Evolutionary conservation across 352 stramenopile genomes (phyloP).

Genomic region (Phytophthora quininea): DNA sequence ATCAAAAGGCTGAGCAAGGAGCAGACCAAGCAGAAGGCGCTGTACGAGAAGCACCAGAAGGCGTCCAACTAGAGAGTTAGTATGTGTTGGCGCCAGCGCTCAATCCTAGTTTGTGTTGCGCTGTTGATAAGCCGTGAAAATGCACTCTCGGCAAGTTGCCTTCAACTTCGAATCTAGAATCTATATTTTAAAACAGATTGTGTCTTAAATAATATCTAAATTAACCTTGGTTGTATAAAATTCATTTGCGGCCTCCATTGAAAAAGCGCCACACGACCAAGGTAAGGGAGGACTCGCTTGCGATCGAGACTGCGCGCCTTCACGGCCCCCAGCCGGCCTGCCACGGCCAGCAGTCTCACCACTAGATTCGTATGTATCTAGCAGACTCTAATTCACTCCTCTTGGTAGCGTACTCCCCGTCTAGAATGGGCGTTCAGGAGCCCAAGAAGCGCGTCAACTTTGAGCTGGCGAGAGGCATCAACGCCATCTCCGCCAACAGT

Average conservation of each 20-base stretch:
- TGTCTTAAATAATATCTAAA: too few species aligned
- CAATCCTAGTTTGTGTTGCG: neutral
- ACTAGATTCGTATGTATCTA: neutral
- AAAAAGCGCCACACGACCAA: too few species aligned
- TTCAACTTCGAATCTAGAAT: too few species aligned
- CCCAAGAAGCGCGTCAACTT: conserved; percentile 61
- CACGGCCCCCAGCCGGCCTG: neutral
- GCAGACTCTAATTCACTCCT: neutral
- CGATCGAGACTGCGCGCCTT: neutral
- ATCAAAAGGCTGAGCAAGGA: conserved; percentile 99
- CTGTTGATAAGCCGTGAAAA: neutral
- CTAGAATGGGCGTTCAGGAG: conserved; percentile 30
- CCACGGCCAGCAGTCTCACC: neutral
- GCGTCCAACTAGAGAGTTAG: conserved; percentile 28
- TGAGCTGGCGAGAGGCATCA: conserved; percentile 74
- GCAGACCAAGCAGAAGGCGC: conserved; percentile 94
- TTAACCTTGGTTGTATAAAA: too few species aligned
- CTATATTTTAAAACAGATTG: too few species aligned
- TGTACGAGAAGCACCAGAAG: conserved; percentile 82
- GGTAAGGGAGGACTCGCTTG: too few species aligned
- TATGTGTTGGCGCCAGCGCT: neutral
- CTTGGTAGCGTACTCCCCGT: neutral
- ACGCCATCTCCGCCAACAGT: conserved; percentile 76
- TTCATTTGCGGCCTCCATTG: too few species aligned
- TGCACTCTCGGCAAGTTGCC: too few species aligned